These are phyloP conservation scores for Amaranthus cruentus DNA, from an alignment of 148 eudicot species.

Conservation along the genomic window DNA sequence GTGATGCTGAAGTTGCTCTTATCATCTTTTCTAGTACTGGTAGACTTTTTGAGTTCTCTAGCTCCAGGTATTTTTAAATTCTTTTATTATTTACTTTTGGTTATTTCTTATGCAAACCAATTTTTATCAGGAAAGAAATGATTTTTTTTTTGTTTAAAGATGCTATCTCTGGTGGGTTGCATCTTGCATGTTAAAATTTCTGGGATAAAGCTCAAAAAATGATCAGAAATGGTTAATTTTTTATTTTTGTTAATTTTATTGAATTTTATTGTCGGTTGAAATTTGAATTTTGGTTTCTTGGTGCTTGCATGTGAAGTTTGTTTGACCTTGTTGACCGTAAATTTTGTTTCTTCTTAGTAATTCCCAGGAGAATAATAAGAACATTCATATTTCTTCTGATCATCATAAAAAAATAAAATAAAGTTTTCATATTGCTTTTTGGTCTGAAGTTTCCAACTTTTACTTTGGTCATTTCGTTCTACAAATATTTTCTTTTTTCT, in stretches of 20 bases:
- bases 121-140: neutral
- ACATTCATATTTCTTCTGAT: conserved; percentile 7
- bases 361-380: conserved; percentile 4
- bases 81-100: too few species aligned
- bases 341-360: conserved; percentile 5
- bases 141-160: neutral
- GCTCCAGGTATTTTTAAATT: conserved; percentile 35
- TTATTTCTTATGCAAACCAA: neutral
- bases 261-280: neutral
- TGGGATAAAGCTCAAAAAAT: neutral
- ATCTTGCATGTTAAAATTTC: conserved; percentile 15
- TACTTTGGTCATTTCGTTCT: too few species aligned
- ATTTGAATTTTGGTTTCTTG: neutral
- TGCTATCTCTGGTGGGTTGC: neutral
- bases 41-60: conserved; percentile 55
- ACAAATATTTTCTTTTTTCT: neutral
- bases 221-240: neutral
- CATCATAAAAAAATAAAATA: neutral
- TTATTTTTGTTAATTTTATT: neutral
- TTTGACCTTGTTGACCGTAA: conserved; percentile 9
- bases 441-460: neutral
- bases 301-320: conserved; percentile 23
- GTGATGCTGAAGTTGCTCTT: conserved; percentile 71
- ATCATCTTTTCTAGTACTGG: conserved; percentile 65
- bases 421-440: neutral